Evolutionary conservation across 2,329 filamentous ascomycete genomes (phyloP).

Genomic region (Aaosphaeria arxii): DNA sequence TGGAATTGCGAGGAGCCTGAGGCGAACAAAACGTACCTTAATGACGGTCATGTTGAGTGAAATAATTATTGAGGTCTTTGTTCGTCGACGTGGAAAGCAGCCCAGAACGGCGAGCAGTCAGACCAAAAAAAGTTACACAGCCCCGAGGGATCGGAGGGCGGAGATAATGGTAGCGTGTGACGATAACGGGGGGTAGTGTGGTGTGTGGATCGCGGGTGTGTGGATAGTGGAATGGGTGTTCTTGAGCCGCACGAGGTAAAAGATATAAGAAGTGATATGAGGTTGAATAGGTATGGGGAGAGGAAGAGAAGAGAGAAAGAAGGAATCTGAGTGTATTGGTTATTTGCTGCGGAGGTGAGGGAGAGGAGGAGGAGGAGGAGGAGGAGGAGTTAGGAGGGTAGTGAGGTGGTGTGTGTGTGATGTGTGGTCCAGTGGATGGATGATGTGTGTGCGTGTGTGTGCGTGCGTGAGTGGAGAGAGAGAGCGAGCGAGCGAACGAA

Average conservation of each 20-base stretch:
- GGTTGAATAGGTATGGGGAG: background rate
- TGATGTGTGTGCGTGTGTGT: background rate
- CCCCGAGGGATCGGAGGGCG: constrained; percentile 3
- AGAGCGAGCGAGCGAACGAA: too few relatives aligned
- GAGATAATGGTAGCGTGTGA: background rate
- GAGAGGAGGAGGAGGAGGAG: too few relatives aligned
- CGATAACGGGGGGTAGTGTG: background rate
- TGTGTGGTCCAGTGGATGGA: background rate
- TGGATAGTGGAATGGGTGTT: too few relatives aligned
- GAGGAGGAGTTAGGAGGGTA: background rate
- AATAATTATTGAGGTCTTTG: constrained; percentile 10
- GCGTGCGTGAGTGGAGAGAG: too few relatives aligned
- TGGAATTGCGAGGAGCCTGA: too few relatives aligned
- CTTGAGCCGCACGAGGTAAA: too few relatives aligned
- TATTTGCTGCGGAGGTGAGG: too few relatives aligned
- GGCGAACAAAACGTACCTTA: constrained; percentile 25
- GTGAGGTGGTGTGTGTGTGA: background rate
- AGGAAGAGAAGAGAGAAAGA: background rate
- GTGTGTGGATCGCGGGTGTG: background rate
- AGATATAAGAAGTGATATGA: too few relatives aligned
- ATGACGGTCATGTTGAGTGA: constrained; percentile 34
- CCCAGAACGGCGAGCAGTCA: constrained; percentile 3
- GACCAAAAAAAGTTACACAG: constrained; percentile 12
- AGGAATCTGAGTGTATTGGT: background rate
- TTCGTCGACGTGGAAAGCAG: constrained; percentile 10